A percentile compares a stretch with the other conserved stretches of the same genome.
Evolutionary conservation across 257 asterid genomes (phyloP).

Genomic region (Nicotiana tabacum): DNA sequence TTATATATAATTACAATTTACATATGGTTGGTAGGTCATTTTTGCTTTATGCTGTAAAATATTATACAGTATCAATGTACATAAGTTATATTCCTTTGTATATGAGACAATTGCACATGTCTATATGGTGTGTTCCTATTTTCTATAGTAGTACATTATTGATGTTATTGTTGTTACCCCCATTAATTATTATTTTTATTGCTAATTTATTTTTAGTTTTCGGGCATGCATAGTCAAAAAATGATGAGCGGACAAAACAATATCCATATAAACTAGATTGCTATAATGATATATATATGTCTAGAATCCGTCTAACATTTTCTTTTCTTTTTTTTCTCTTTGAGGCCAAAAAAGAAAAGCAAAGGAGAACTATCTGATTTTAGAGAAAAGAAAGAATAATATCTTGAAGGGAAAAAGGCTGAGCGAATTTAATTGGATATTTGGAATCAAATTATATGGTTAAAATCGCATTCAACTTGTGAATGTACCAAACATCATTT

Average conservation of each 20-base stretch:
- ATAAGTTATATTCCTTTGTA: neutral
- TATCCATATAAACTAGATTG: neutral
- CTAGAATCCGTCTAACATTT: neutral
- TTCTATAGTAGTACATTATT: too few relatives aligned
- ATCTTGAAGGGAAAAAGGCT: neutral
- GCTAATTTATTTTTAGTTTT: neutral
- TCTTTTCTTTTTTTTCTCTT: neutral
- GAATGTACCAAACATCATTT: constrained; percentile 12
- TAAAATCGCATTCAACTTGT: neutral
- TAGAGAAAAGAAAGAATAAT: neutral
- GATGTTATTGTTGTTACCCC: too few relatives aligned
- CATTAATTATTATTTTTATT: neutral
- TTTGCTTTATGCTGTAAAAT: too few relatives aligned
- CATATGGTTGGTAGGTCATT: too few relatives aligned
- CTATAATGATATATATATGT: neutral
- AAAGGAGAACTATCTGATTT: neutral
- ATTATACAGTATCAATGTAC: too few relatives aligned
- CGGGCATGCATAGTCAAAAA: neutral
- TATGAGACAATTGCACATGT: neutral
- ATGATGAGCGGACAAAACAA: neutral
- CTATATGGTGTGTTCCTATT: neutral
- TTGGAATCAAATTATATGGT: constrained; percentile 8
- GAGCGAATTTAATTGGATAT: neutral
- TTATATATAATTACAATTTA: too few relatives aligned
- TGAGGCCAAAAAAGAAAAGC: neutral